phyloP scores from a whole-genome alignment of 2,329 filamentous ascomycete genomes.

The Clonostachys rosea region DNA sequence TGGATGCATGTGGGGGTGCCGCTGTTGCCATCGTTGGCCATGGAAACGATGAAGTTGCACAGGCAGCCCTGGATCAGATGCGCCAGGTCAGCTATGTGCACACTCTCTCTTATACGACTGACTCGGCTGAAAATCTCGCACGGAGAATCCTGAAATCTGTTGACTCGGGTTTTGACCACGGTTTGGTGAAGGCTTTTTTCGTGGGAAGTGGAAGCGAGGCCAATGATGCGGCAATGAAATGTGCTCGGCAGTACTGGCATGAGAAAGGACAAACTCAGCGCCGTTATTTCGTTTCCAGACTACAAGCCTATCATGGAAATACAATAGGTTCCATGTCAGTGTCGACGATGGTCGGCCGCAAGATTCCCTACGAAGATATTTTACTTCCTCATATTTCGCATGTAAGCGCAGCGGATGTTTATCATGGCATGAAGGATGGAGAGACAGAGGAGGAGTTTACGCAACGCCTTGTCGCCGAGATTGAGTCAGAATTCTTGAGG shows the following conservation, averaged over 20 bases:
- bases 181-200: conserved; percentile 12
- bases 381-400: too few relatives aligned
- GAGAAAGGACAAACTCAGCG: too few relatives aligned
- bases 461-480: conserved; percentile 22
- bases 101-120: conserved; percentile 13
- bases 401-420: too few relatives aligned
- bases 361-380: conserved; percentile 6
- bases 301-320: conserved; percentile 35
- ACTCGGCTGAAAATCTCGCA: conserved; percentile 18
- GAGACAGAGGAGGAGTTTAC: conserved; percentile 26
- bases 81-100: conserved; percentile 22
- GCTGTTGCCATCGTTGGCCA: conserved; percentile 63
- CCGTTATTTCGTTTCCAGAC: too few relatives aligned
- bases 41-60: conserved; percentile 46
- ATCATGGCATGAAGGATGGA: conserved; percentile 1
- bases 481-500: conserved; percentile 36
- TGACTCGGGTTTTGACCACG: conserved; percentile 1
- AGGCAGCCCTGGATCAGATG: conserved; percentile 52
- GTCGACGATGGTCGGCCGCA: conserved; percentile 8
- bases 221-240: conserved; percentile 39
- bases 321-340: conserved; percentile 37
- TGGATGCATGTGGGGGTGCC: conserved; percentile 27
- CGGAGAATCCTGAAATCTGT: conserved; percentile 10
- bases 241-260: conserved; percentile 31
- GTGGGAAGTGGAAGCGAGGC: conserved; percentile 24